Percentiles rank a stretch among this genome's conserved stretches.
Evolutionary conservation across 2,329 filamentous ascomycete species (phyloP).

Genomic region (Pseudogymnoascus sp.): DNA sequence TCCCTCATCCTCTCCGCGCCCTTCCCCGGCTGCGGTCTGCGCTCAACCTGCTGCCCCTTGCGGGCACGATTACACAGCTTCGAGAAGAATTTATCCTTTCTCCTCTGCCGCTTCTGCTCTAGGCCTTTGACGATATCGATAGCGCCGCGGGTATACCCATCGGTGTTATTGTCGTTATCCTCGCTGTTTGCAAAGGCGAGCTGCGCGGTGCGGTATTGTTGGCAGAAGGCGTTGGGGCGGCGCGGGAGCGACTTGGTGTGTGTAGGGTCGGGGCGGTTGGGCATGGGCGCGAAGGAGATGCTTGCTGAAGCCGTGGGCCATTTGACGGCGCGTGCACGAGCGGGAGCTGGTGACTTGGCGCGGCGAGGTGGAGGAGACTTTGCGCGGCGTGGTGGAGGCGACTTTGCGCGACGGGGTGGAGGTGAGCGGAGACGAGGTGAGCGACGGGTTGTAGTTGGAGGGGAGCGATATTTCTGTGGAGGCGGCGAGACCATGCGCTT

Average conservation of each 20-base stretch:
- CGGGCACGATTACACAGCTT: conserved; percentile 81
- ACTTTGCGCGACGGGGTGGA: conserved; percentile 24
- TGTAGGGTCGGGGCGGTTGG: conserved; percentile 59
- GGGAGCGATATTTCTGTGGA: conserved; percentile 25
- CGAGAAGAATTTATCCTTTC: conserved; percentile 85
- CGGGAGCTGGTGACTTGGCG: conserved; percentile 58
- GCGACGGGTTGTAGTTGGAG: conserved; percentile 26
- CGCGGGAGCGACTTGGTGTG: conserved; percentile 84
- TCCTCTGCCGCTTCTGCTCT: conserved; percentile 86
- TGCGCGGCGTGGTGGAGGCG: conserved; percentile 31
- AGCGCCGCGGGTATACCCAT: conserved; percentile 75
- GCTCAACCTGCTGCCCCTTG: conserved; percentile 52
- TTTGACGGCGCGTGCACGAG: conserved; percentile 47
- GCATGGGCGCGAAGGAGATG: conserved; percentile 38
- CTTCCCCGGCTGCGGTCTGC: conserved; percentile 69
- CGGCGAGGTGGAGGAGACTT: conserved; percentile 44
- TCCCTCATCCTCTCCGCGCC: conserved; percentile 91
- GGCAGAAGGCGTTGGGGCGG: conserved; percentile 62
- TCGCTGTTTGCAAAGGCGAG: conserved; percentile 31
- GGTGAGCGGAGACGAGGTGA: conserved; percentile 29
- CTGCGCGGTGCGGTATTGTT: conserved; percentile 37
- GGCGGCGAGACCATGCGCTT: conserved; percentile 52
- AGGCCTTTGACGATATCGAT: conserved; percentile 97
- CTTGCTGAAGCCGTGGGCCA: conserved; percentile 42
- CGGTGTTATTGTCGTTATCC: conserved; percentile 33